Evolutionary conservation across 768 basidiomycete species (phyloP).

Genomic region (Boletus sensibilis): DNA sequence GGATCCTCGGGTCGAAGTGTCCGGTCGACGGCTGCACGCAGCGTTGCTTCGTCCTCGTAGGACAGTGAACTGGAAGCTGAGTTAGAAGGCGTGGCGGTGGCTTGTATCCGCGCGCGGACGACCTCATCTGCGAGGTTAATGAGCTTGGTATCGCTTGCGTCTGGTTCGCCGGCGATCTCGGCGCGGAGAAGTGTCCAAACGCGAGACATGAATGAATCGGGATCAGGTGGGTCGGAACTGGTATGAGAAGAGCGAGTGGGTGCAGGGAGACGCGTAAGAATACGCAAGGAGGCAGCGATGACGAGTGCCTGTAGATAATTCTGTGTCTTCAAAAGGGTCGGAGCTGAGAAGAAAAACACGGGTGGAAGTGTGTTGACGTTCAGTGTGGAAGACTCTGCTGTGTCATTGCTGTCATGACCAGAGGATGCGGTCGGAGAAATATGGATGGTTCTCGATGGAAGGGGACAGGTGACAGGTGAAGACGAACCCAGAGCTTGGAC

Average conservation of each 20-base stretch:
- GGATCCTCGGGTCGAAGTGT: constrained; percentile 62
- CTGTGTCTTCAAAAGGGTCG: constrained; percentile 56
- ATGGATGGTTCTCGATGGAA: constrained; percentile 27
- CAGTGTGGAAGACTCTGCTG: neutral
- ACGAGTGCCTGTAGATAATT: constrained; percentile 71
- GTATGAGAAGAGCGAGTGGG: constrained; percentile 5
- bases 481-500: constrained; percentile 46
- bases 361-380: constrained; percentile 56
- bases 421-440: constrained; percentile 2
- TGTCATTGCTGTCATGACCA: neutral
- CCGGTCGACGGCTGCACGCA: constrained; percentile 63
- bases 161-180: constrained; percentile 45
- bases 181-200: constrained; percentile 63
- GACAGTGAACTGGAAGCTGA: constrained; percentile 13
- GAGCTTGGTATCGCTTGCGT: constrained; percentile 49
- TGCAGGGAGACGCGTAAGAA: constrained; percentile 48
- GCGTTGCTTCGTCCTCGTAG: constrained; percentile 45
- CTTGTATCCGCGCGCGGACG: constrained; percentile 47
- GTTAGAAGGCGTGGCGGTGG: neutral
- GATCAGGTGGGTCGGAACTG: constrained; percentile 9
- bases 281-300: constrained; percentile 58
- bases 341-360: constrained; percentile 59
- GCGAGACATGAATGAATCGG: constrained; percentile 50
- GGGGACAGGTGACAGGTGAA: constrained; percentile 36
- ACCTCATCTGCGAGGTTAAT: constrained; percentile 75